Percentiles rank a stretch among this genome's conserved stretches.
phyloP scores from a whole-genome alignment of 371 early-diverging fungal species.

The Amoeboaphelidium protococcarum region DNA sequence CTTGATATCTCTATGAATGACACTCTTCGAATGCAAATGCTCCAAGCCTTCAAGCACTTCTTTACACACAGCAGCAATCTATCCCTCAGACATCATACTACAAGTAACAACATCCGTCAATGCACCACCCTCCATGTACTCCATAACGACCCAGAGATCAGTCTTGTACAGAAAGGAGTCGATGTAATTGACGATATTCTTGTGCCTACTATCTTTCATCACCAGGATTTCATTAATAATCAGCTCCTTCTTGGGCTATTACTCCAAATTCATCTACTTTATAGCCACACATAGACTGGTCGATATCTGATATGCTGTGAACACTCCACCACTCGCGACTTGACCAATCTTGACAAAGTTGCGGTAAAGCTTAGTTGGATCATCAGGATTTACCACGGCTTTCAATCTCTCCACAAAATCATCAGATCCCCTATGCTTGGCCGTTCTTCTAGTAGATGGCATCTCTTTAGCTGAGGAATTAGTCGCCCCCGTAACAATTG shows the following conservation, averaged over 20 bases:
- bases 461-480: not conserved
- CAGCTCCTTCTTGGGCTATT: slow-evolving; percentile 83
- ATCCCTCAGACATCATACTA: slow-evolving; percentile 79
- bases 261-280: slow-evolving; percentile 82
- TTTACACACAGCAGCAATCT: slow-evolving; percentile 70
- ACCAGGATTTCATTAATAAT: slow-evolving; percentile 89
- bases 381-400: slow-evolving; percentile 64
- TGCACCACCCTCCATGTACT: slow-evolving; percentile 90
- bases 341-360: slow-evolving; percentile 80
- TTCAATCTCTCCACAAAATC: slow-evolving; percentile 58
- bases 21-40: slow-evolving; percentile 73
- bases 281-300: slow-evolving; percentile 51
- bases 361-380: slow-evolving; percentile 43
- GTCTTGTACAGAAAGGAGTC: slow-evolving; percentile 65
- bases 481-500: not conserved
- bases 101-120: slow-evolving; percentile 70
- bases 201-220: slow-evolving; percentile 65
- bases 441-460: not conserved
- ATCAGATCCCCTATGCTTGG: slow-evolving; percentile 9
- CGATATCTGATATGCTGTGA: slow-evolving; percentile 42
- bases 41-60: slow-evolving; percentile 62
- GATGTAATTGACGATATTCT: slow-evolving; percentile 86
- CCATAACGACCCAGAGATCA: slow-evolving; percentile 82
- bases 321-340: slow-evolving; percentile 85
- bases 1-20: slow-evolving; percentile 94